Evolutionary conservation across 1,284 basidiomycete species (phyloP), one percentile per base, ranked within the genome.

Genomic region (Pseudozyma flocculosa): DNA sequence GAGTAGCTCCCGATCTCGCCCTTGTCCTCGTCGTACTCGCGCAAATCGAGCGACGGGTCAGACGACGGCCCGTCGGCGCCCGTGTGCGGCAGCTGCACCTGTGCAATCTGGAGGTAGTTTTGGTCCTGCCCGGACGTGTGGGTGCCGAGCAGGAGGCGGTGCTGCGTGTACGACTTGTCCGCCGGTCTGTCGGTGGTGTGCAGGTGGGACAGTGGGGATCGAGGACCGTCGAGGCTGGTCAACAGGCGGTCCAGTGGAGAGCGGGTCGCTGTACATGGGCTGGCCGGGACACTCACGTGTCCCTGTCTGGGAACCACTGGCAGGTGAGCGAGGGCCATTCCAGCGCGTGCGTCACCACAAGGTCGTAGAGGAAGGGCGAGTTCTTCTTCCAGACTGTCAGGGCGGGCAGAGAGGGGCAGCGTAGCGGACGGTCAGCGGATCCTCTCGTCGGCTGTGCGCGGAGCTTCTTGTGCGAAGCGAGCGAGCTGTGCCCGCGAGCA

Each of bases 261-360:
- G n/a, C n/a, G n/a, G n/a, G n/a, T n/a, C n/a, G n/a, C n/a, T n/a
- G n/a, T n/a, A n/a, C n/a, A n/a, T n/a, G n/a, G n/a, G n/a, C n/a
- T n/a, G n/a, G n/a, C n/a, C n/a, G n/a, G n/a, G n/a, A n/a, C n/a
- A 40, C 58, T 46, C 48, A 66, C 24, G 63, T 49, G 40, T 96
- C 92, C 79, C 87, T 88, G 82, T 99, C 94, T 0, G 95, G 95
- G 78, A 99, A 90, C 95, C 95, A 99, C 81, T 98, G 95, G 78
- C 90, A 93, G 2, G 95, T 99, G 72, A 99, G 79, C 72, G 88
- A 92, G 17, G 95, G 95, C 95, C 95, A 99, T 78, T 96, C 92
- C 48, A 98, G 84, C 23, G 95, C 94, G 78, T 97, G 93, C 0
- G 94, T 97, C 72, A 99, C 89, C 65, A 98, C 90, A 19, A 94